Percentiles rank a stretch among this genome's conserved stretches.
phyloP scores from a whole-genome alignment of 306 rosid species.

The Acacia melanoxylon region DNA sequence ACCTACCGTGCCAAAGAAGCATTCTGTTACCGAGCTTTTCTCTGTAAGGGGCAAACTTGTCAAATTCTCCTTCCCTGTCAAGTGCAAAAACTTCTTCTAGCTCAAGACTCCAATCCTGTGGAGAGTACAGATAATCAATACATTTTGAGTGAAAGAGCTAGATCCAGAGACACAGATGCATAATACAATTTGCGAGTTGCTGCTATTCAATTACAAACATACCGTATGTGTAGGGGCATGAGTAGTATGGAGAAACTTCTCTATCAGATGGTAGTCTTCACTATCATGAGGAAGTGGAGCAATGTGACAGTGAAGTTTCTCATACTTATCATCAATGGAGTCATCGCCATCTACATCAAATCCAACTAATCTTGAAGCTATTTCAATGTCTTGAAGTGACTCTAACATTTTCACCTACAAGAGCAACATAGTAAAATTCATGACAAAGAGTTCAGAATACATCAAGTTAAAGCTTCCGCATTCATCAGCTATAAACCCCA shows the following conservation, averaged over 20 bases:
- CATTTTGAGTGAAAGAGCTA: constrained; percentile 12
- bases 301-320: constrained; percentile 76
- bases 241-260: constrained; percentile 82
- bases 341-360: constrained; percentile 75
- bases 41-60: constrained; percentile 64
- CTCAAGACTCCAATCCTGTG: constrained; percentile 95
- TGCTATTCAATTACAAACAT: constrained; percentile 33
- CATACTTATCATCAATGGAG: constrained; percentile 89
- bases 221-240: constrained; percentile 98
- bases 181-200: not conserved
- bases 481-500: constrained; percentile 8
- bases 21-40: constrained; percentile 76
- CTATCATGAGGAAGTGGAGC: constrained; percentile 81
- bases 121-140: constrained; percentile 29
- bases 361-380: constrained; percentile 95
- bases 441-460: constrained; percentile 15
- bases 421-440: constrained; percentile 19
- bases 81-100: constrained; percentile 93
- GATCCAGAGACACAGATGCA: not conserved
- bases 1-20: constrained; percentile 99
- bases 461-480: not conserved
- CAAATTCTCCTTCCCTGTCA: constrained; percentile 86
- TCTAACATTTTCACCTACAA: constrained; percentile 96
- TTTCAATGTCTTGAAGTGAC: constrained; percentile 98
- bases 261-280: constrained; percentile 75